These are phyloP conservation scores for Infundibulicybe gibba DNA, from an alignment of 768 basidiomycete species.

Conservation along the genomic window DNA sequence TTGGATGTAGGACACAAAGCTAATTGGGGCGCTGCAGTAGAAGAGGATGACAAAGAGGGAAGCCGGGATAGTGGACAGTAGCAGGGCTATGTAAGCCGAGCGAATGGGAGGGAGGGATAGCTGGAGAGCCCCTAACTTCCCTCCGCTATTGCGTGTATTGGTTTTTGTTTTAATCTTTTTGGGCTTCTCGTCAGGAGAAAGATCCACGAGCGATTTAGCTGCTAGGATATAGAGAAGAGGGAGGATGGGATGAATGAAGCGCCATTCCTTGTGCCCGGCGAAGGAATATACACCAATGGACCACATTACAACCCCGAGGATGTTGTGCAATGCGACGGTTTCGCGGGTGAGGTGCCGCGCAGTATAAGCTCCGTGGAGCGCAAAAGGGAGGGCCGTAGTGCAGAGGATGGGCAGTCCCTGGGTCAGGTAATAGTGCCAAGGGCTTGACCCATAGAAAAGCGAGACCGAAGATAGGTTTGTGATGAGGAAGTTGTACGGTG, in stretches of 20 bases:
- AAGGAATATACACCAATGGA: conserved; percentile 69
- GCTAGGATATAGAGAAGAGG: conserved; percentile 82
- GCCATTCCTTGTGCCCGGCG: conserved; percentile 95
- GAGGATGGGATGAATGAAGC: conserved; percentile 90
- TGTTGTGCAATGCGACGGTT: conserved; percentile 29
- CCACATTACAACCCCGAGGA: conserved; percentile 56
- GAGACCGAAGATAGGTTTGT: conserved; percentile 86
- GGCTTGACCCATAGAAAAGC: conserved; percentile 84
- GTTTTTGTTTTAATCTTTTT: not conserved
- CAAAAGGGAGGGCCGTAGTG: conserved; percentile 70
- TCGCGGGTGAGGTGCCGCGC: conserved; percentile 17
- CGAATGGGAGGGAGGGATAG: conserved; percentile 26
- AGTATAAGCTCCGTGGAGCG: conserved; percentile 54
- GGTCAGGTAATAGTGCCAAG: conserved; percentile 86
- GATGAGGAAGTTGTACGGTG: conserved; percentile 76
- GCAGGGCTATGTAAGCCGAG: conserved; percentile 28
- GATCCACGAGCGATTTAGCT: conserved; percentile 62
- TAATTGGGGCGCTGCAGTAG: conserved; percentile 79
- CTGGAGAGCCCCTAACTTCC: not conserved
- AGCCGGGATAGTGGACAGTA: conserved; percentile 55
- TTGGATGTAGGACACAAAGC: conserved; percentile 67
- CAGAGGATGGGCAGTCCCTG: conserved; percentile 86
- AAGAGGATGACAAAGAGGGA: conserved; percentile 69
- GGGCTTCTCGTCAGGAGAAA: conserved; percentile 19
- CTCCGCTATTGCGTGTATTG: not conserved